A percentile compares a stretch with the other conserved stretches of the same genome.
These are phyloP conservation scores for Zizania palustris DNA, from an alignment of 202 grass and related monocot species.

Conservation along the genomic window DNA sequence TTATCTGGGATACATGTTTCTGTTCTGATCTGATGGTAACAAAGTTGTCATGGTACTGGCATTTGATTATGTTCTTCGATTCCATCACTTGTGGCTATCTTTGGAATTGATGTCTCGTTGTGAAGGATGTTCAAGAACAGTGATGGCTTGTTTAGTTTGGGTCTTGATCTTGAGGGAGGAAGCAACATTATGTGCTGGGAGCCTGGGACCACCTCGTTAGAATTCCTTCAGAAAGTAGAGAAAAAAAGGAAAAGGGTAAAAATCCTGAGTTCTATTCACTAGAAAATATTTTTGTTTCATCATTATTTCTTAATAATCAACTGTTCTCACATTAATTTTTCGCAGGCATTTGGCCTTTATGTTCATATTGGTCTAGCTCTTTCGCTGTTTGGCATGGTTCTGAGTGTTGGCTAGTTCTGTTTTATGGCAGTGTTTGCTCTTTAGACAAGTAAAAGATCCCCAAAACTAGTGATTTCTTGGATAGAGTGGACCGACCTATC, in stretches of 20 bases:
- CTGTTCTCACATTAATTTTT: constrained; percentile 43
- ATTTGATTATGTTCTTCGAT: constrained; percentile 31
- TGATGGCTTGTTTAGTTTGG: neutral
- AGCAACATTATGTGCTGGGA: constrained; percentile 25
- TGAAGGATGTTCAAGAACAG: constrained; percentile 11
- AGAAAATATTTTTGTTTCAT: constrained; percentile 5
- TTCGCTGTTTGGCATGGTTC: constrained; percentile 31
- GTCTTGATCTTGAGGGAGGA: constrained; percentile 6
- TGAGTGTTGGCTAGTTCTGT: constrained; percentile 1
- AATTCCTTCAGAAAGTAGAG: constrained; percentile 2
- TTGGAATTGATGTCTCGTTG: neutral
- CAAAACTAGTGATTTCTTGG: neutral
- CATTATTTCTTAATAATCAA: constrained; percentile 25
- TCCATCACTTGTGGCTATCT: constrained; percentile 9
- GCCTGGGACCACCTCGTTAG: constrained; percentile 25
- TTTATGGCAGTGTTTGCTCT: neutral
- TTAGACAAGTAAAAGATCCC: constrained; percentile 18
- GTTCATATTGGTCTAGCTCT: constrained; percentile 33
- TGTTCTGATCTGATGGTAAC: constrained; percentile 34
- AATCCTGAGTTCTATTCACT: constrained; percentile 21
- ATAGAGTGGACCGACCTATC: neutral
- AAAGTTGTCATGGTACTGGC: constrained; percentile 25
- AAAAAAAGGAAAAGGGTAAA: constrained; percentile 17
- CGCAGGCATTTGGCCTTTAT: constrained; percentile 47
- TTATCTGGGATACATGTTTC: constrained; percentile 31